These are phyloP conservation scores for Leucosporidium creatinivorum DNA, from an alignment of 768 basidiomycete genomes.

Conservation along the genomic window DNA sequence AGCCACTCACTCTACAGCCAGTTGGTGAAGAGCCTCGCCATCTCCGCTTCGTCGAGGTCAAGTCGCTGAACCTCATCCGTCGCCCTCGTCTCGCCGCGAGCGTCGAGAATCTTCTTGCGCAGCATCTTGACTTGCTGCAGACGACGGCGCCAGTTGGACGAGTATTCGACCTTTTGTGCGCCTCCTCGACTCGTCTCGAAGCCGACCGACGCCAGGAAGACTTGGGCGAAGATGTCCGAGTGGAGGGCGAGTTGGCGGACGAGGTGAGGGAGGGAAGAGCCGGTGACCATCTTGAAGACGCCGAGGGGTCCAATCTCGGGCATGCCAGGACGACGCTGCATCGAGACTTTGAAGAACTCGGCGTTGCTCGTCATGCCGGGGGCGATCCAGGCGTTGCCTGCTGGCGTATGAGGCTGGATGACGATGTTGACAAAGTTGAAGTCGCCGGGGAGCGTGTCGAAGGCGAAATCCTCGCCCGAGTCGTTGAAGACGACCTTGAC, in stretches of 20 bases:
- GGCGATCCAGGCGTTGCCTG: constrained; percentile 73
- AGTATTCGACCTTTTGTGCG: constrained; percentile 28
- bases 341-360: constrained; percentile 89
- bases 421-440: constrained; percentile 98
- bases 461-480: constrained; percentile 71
- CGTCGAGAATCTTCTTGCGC: constrained; percentile 8
- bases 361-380: constrained; percentile 53
- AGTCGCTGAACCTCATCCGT: neutral
- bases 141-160: constrained; percentile 31
- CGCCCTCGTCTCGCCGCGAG: neutral
- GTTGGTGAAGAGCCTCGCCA: constrained; percentile 21
- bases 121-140: constrained; percentile 33
- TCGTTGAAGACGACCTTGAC: constrained; percentile 98
- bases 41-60: constrained; percentile 28
- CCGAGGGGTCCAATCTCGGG: constrained; percentile 89
- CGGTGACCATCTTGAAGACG: constrained; percentile 87
- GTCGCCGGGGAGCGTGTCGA: constrained; percentile 83
- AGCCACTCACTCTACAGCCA: constrained; percentile 12
- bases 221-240: constrained; percentile 81
- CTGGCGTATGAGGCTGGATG: constrained; percentile 83
- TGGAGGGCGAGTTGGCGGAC: constrained; percentile 80
- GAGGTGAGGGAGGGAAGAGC: constrained; percentile 73
- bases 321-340: constrained; percentile 84
- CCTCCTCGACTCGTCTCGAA: constrained; percentile 21
- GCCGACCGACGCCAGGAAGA: constrained; percentile 46